Percentiles rank a stretch among this genome's conserved stretches.
Evolutionary conservation across 257 asterid genomes (phyloP).

Genomic region (Plectranthus barbatus): DNA sequence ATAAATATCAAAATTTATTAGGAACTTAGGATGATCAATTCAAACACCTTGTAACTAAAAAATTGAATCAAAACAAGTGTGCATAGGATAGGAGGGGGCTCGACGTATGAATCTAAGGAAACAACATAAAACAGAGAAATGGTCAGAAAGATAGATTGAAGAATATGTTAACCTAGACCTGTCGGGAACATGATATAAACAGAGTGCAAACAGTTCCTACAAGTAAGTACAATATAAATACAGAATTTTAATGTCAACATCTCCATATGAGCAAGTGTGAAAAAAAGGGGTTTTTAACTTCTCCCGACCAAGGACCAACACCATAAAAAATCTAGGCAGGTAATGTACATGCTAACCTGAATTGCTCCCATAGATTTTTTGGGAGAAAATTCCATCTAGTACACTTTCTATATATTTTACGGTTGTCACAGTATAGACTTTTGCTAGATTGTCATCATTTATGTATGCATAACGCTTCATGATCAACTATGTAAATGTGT

Average conservation of each 20-base stretch:
- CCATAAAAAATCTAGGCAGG: background rate
- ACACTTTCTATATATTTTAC: constrained; percentile 87
- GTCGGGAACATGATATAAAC: background rate
- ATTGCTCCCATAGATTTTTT: constrained; percentile 95
- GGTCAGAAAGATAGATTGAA: background rate
- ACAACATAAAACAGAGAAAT: background rate
- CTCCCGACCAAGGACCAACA: background rate
- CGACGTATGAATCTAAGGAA: too few species aligned
- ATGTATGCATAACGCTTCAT: constrained; percentile 92
- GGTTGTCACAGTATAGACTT: constrained; percentile 73
- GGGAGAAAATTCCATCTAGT: constrained; percentile 90
- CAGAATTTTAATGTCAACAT: background rate
- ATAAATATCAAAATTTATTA: constrained; percentile 1
- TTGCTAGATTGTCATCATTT: constrained; percentile 67
- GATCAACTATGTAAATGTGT: constrained; percentile 24
- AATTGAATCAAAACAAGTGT: too few species aligned
- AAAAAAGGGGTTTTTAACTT: constrained; percentile 2
- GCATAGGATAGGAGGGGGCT: too few species aligned
- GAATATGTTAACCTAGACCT: background rate
- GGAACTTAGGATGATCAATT: too few species aligned
- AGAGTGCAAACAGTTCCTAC: background rate
- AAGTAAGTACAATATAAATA: background rate
- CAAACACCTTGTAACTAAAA: too few species aligned
- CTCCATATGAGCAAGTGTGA: background rate
- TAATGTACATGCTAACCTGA: constrained; percentile 48